A percentile compares a stretch with the other conserved stretches of the same genome.
phyloP scores from a whole-genome alignment of 1,139 yeast genomes.

The Yamadazyma diddensiae region DNA sequence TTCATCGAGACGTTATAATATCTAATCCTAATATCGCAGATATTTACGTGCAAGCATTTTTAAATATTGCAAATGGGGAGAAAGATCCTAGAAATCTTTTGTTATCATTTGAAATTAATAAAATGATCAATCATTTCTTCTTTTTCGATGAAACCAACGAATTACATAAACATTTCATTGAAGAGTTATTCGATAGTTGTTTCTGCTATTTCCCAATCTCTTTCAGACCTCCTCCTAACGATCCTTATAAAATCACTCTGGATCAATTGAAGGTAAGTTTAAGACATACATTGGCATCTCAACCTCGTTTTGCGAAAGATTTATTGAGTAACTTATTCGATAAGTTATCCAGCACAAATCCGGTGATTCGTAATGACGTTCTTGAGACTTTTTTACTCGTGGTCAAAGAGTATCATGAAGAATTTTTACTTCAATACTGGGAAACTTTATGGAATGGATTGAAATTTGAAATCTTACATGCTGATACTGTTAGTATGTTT shows the following conservation, averaged over 20 bases:
- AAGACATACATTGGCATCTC: conserved; percentile 60
- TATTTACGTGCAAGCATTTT: conserved; percentile 51
- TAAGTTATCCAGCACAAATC: conserved; percentile 80
- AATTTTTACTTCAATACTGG: conserved; percentile 59
- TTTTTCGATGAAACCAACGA: conserved; percentile 39
- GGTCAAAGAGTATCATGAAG: conserved; percentile 47
- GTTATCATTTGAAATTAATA: conserved; percentile 61
- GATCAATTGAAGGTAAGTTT: conserved; percentile 63
- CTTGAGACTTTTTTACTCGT: conserved; percentile 60
- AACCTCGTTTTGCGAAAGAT: conserved; percentile 65
- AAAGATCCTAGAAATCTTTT: conserved; percentile 90
- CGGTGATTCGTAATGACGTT: conserved; percentile 73
- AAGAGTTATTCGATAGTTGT: conserved; percentile 76
- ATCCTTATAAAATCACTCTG: conserved; percentile 81
- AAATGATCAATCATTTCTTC: conserved; percentile 44
- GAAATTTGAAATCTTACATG: conserved; percentile 82
- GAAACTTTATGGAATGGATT: conserved; percentile 80
- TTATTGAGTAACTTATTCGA: conserved; percentile 77
- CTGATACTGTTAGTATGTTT: conserved; percentile 38
- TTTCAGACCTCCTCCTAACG: conserved; percentile 88
- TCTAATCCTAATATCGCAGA: conserved; percentile 23
- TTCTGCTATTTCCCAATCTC: conserved; percentile 97
- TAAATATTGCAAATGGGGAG: conserved; percentile 77
- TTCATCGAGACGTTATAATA: conserved; percentile 13
- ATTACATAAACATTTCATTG: conserved; percentile 28